Evolutionary conservation across 495 filamentous ascomycete species (phyloP).

Genomic region (Apiosordaria backusii): DNA sequence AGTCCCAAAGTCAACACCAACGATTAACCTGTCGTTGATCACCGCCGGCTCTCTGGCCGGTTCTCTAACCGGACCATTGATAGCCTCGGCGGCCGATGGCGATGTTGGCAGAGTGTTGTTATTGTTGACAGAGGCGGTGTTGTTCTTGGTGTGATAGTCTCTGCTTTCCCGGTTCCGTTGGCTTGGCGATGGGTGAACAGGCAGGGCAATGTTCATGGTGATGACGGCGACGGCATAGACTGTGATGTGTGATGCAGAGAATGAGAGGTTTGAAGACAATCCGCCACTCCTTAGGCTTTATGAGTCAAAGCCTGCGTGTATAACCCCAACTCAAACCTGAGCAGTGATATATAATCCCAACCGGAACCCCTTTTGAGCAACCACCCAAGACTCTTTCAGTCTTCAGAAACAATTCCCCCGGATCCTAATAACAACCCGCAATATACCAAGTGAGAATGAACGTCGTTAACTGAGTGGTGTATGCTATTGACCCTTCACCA

Average conservation of each 20-base stretch:
- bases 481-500: not conserved
- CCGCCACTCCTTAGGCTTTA: not conserved
- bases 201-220: slow-evolving; percentile 49
- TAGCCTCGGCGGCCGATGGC: slow-evolving; percentile 50
- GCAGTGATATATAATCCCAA: too few relatives aligned
- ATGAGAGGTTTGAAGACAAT: not conserved
- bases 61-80: slow-evolving; percentile 53
- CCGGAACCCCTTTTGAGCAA: too few relatives aligned
- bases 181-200: slow-evolving; percentile 44
- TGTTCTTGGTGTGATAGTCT: slow-evolving; percentile 47
- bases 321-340: not conserved
- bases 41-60: slow-evolving; percentile 44
- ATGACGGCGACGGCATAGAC: slow-evolving; percentile 5
- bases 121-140: not conserved
- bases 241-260: slow-evolving; percentile 1
- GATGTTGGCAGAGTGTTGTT: slow-evolving; percentile 35
- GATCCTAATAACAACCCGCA: too few relatives aligned
- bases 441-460: too few relatives aligned
- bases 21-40: slow-evolving; percentile 55
- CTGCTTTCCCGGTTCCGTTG: slow-evolving; percentile 52
- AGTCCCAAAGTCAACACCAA: slow-evolving; percentile 68
- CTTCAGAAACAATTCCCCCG: too few relatives aligned
- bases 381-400: too few relatives aligned
- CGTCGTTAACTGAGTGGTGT: too few relatives aligned
- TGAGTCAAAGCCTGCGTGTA: not conserved